phyloP scores from a whole-genome alignment of 2,329 filamentous ascomycete species.

The Cryphonectria japonica region DNA sequence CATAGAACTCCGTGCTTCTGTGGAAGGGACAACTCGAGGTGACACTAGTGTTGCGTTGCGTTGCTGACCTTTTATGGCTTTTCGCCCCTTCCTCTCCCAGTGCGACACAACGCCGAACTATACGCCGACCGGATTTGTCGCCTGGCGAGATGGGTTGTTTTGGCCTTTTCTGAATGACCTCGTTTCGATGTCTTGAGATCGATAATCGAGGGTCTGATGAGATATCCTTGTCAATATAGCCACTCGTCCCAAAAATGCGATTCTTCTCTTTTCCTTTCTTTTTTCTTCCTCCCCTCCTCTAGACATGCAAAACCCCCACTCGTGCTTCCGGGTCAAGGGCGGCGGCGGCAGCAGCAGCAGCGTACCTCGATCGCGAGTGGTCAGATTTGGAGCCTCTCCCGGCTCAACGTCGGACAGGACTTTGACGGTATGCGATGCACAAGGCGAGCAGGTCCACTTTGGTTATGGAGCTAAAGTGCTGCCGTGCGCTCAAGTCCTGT shows the following conservation, averaged over 20 bases:
- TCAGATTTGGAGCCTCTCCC: slow-evolving; percentile 10
- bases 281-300: background rate
- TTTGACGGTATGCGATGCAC: slow-evolving; percentile 12
- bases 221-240: background rate
- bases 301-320: background rate
- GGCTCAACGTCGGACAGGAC: slow-evolving; percentile 20
- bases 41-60: background rate
- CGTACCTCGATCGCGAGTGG: slow-evolving; percentile 12
- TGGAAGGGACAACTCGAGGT: background rate
- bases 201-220: background rate
- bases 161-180: background rate
- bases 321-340: background rate
- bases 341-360: background rate
- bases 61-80: background rate
- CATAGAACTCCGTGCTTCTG: background rate
- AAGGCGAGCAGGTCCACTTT: slow-evolving; percentile 8
- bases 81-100: background rate
- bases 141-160: background rate
- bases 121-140: slow-evolving; percentile 2
- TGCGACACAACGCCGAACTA: slow-evolving; percentile 7
- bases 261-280: background rate
- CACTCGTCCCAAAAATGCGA: background rate
- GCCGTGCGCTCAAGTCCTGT: background rate
- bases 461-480: slow-evolving; percentile 6
- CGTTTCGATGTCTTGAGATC: background rate